Percentiles rank a stretch among this genome's conserved stretches.
Conservation (phyloP, 148 eudicot species). For the Rhododendron mucronatum region DNA sequence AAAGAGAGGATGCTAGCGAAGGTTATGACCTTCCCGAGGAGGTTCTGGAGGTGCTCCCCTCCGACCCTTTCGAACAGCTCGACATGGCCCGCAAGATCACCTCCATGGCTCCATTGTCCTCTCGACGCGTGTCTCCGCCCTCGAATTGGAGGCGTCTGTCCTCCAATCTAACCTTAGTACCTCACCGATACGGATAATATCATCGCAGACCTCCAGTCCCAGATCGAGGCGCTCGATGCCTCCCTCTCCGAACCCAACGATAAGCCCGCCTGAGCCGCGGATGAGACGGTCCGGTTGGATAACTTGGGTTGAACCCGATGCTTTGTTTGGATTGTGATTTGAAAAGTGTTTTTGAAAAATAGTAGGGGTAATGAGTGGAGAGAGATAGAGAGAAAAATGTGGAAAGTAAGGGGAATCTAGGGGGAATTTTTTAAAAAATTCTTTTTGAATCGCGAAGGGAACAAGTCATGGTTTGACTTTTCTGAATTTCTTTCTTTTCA, state of each 20-base stretch:
- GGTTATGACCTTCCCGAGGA: slow-evolving; percentile 73
- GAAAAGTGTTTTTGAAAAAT: too few species aligned
- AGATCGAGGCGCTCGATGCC: slow-evolving; percentile 58
- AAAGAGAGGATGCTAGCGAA: slow-evolving; percentile 20
- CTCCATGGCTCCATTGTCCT: slow-evolving; percentile 61
- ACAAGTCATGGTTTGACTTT: background rate
- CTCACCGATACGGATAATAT: slow-evolving; percentile 47
- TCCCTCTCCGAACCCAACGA: slow-evolving; percentile 45
- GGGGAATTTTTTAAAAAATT: too few species aligned
- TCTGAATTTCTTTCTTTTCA: too few species aligned
- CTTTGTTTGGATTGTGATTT: too few species aligned
- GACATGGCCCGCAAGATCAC: slow-evolving; percentile 95
- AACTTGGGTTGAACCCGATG: too few species aligned
- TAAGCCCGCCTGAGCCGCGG: slow-evolving; percentile 38
- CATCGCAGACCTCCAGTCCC: slow-evolving; percentile 53
- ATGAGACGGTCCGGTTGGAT: slow-evolving; percentile 45
- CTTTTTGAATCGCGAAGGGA: too few species aligned
- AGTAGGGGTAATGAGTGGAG: too few species aligned
- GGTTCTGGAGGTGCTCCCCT: slow-evolving; percentile 52
- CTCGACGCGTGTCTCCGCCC: slow-evolving; percentile 72
- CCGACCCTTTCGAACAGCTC: slow-evolving; percentile 84
- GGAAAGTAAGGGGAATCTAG: too few species aligned
- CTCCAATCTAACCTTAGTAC: slow-evolving; percentile 45
- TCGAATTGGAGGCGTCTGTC: slow-evolving; percentile 61
- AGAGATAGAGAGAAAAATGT: too few species aligned